Conservation (phyloP, 345 rosid genomes). For the Viola odorata region DNA sequence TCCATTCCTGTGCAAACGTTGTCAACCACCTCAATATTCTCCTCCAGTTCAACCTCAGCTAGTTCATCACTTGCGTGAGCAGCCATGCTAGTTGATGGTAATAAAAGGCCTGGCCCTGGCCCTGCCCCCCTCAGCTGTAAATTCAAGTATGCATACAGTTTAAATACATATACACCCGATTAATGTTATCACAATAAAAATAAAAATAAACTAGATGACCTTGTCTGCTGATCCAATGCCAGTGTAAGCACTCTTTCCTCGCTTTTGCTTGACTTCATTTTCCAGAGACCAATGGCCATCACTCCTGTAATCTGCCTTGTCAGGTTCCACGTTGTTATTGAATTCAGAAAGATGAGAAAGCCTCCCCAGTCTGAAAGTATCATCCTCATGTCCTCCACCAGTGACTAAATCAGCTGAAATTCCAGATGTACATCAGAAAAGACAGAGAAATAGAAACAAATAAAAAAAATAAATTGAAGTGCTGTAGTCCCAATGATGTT, state of each 20-base stretch:
- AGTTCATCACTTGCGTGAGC: conserved; percentile 48
- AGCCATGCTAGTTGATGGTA: conserved; percentile 69
- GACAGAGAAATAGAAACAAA: too few species aligned
- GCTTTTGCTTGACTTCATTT: conserved; percentile 45
- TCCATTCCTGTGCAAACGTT: conserved; percentile 16
- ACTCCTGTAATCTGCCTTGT: conserved; percentile 26
- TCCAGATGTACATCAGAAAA: conserved; percentile 8
- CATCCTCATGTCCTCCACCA: conserved; percentile 31
- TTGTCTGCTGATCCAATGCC: conserved; percentile 40
- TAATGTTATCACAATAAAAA: neutral
- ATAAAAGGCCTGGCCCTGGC: conserved; percentile 24
- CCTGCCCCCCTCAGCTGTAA: conserved; percentile 33
- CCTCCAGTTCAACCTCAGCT: conserved; percentile 49
- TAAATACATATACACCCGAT: neutral
- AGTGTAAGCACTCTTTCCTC: conserved; percentile 36
- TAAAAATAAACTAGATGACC: conserved; percentile 24
- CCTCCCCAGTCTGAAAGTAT: conserved; percentile 21
- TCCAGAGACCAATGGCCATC: conserved; percentile 22
- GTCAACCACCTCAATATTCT: conserved; percentile 37
- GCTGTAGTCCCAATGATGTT: too few species aligned
- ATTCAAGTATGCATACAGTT: neutral
- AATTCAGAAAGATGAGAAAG: conserved; percentile 28
- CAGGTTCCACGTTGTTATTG: conserved; percentile 41
- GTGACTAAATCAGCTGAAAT: conserved; percentile 22
- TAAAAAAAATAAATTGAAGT: too few species aligned